Base-by-base conservation (phyloP, 768 basidiomycete species). In the Lactarius hatsudake region DNA sequence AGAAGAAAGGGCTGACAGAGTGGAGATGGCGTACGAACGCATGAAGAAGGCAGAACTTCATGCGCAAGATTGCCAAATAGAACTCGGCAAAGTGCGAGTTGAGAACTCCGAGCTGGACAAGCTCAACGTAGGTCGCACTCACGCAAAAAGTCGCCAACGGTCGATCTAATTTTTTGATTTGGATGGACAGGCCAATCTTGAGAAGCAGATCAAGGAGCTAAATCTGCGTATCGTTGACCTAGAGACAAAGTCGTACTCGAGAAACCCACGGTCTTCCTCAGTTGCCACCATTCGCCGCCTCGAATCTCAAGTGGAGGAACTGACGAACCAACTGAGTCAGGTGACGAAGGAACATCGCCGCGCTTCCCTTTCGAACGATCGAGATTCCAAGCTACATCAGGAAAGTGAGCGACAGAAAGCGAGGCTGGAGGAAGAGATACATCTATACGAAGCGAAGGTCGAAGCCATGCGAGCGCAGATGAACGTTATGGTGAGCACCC, bases 161-260 rank as follows among this genome's bases (percentile, higher is more conserved):
- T n/a, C 68, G 62, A 10, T 28, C 43, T 20, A 45, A 32, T 38
- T 45, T 60, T 69, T 30, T 30, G 28, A 30, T 30, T 30, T 34
- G 71, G 54, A 57, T 13, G 36, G 36, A 63, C 48, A 95, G 93
- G 91, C 90, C 13, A 86, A 82, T 69, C 80, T 95, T 20, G 92
- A 94, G 79, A 94, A 92, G 73, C 89, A 92, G 73, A 81, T 90
- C 73, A 93, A 93, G 73, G 93, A 94, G 61, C 78, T 94, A 38
- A 92, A 93, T 68, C 84, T 92, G 51, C 89, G 87, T 48, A 86
- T 94, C 63, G 86, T 91, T 10, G 93, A 94, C 72, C 81, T 94
- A 20, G 92, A 93, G 75, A 91, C 92, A 1, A 89, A 82, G 72
- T 88, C 91, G 5, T 87, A 92, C 69, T 76, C 86, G 13, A 62